Evolutionary conservation across 2,329 filamentous ascomycete genomes (phyloP), one percentile per base, ranked within the genome.

Genomic region (Fusarium hostae): DNA sequence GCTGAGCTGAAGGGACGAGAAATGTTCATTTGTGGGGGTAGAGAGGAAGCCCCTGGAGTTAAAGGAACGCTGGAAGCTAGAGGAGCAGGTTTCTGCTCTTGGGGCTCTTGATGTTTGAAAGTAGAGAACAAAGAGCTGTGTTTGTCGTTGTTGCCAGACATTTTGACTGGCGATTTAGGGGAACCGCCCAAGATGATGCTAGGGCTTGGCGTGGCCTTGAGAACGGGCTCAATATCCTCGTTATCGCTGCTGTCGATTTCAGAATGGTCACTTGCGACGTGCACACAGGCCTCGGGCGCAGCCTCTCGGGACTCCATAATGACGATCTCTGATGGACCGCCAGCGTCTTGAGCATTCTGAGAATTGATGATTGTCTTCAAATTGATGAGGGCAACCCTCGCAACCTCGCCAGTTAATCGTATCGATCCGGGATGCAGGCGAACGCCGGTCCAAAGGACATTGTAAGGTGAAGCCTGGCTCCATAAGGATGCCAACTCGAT

Each of bases 181-280:
- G 9, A 39, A 37, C 28, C 47, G 9, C 30, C 47, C 15, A 34
- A 13, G 8, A 34, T 13, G n/a, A 39, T 6, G 5, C 18, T 39
- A 6, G 18, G 18, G 32, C 22, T 39, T 39, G 18, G 22, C 12
- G 9, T n/a, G 13, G 2, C 7, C 47, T 5, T 2, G n/a, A 13
- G 16, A 18, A 39, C 1, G 1, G 22, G 2, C 3, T 6, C 11
- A 3, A 54, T 41, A 22, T 59, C 56, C 13, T 40, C 56, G 11
- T 52, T 13, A 22, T 40, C 44, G 34, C 56, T 59, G 34, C 56
- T 59, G 9, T 58, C 55, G 32, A 32, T 58, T 20, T 30, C 55
- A 20, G 3, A 2, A 1, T 30, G 5, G 4, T 39, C 22, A 12
- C 48, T 39, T 39, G 3, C 18, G 4, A 28, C 48, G 32, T n/a